Evolutionary conservation across 768 basidiomycete genomes (phyloP).

Genomic region (Imleria badia): DNA sequence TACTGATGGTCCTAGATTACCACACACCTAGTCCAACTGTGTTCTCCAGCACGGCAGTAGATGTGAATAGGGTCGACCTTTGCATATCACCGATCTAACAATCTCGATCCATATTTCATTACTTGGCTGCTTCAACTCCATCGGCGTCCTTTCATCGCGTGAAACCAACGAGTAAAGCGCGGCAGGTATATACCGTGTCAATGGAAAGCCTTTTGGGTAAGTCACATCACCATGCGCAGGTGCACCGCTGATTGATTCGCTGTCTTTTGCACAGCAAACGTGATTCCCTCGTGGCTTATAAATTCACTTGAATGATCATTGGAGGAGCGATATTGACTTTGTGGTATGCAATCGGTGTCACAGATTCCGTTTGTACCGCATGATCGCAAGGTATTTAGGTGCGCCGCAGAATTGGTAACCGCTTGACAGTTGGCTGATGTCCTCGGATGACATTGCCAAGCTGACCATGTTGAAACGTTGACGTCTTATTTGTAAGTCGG

Average conservation of each 20-base stretch:
- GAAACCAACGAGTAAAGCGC: neutral
- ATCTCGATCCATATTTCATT: neutral
- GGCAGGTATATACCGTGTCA: neutral
- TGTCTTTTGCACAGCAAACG: constrained; percentile 1
- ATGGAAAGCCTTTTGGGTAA: neutral
- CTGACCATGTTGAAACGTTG: too few relatives aligned
- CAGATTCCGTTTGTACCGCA: neutral
- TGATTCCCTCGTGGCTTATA: neutral
- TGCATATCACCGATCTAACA: neutral
- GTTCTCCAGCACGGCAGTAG: neutral
- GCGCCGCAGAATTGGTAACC: neutral
- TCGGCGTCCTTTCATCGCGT: neutral
- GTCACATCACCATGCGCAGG: neutral
- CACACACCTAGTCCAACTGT: neutral
- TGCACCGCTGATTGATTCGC: neutral
- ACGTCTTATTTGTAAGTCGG: too few relatives aligned
- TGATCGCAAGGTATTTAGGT: neutral
- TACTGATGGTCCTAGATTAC: neutral
- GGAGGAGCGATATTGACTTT: neutral
- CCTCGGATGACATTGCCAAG: too few relatives aligned
- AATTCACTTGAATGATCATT: neutral
- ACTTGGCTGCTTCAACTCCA: neutral
- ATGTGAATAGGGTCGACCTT: neutral
- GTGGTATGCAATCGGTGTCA: too few relatives aligned
- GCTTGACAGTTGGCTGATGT: neutral